These are phyloP conservation scores for Lactarius indigo DNA, from an alignment of 768 basidiomycete genomes.

Conservation along the genomic window DNA sequence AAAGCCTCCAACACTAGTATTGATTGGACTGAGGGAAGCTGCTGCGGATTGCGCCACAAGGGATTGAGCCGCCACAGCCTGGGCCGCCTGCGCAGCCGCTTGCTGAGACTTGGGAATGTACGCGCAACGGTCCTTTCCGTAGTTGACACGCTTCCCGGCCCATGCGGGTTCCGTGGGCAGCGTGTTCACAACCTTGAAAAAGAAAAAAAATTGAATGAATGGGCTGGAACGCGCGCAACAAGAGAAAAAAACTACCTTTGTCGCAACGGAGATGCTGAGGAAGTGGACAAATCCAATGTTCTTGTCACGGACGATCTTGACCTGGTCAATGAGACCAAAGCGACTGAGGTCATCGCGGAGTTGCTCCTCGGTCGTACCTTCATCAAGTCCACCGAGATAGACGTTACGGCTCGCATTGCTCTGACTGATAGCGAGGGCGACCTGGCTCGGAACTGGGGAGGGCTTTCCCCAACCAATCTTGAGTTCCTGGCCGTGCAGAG, in stretches of 20 bases:
- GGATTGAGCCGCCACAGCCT: conserved; percentile 82
- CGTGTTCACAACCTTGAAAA: conserved; percentile 79
- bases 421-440: conserved; percentile 84
- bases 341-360: conserved; percentile 86
- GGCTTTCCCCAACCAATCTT: conserved; percentile 99
- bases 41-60: conserved; percentile 50
- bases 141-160: conserved; percentile 96
- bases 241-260: conserved; percentile 52
- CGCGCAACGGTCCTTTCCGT: conserved; percentile 97
- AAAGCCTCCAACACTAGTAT: conserved; percentile 31
- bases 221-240: neutral
- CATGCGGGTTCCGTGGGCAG: conserved; percentile 89
- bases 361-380: conserved; percentile 85
- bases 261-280: conserved; percentile 89
- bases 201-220: neutral
- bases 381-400: conserved; percentile 91
- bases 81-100: conserved; percentile 81
- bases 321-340: conserved; percentile 97
- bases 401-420: conserved; percentile 95
- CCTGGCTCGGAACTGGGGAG: conserved; percentile 79
- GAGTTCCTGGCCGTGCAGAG: conserved; percentile 92
- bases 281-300: conserved; percentile 99
- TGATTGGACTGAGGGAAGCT: conserved; percentile 34
- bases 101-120: conserved; percentile 96
- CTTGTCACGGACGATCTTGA: conserved; percentile 99